phyloP scores from a whole-genome alignment of 805 yeast genomes.

The Starmerella vitae region DNA sequence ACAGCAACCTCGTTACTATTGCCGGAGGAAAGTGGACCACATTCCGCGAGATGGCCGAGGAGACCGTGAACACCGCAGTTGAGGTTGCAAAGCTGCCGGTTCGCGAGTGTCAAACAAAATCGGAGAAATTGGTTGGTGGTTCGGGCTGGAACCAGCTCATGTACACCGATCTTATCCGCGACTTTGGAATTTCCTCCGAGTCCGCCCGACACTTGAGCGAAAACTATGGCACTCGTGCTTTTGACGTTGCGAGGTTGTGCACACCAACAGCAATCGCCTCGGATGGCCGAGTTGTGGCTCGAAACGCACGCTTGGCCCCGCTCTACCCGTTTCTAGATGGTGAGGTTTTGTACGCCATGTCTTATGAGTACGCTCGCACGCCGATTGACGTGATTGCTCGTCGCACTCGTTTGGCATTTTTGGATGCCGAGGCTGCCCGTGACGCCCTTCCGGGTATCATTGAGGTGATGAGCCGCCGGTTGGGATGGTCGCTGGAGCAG shows the following conservation, averaged over 20 bases:
- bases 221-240: conserved; percentile 82
- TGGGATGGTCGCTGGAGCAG: conserved; percentile 54
- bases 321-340: conserved; percentile 71
- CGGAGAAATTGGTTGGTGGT: conserved; percentile 58
- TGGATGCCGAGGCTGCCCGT: conserved; percentile 74
- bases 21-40: conserved; percentile 99
- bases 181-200: conserved; percentile 53
- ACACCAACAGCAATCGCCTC: conserved; percentile 24
- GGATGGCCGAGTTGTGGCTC: conserved; percentile 37
- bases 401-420: conserved; percentile 84
- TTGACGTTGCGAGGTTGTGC: conserved; percentile 47
- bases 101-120: conserved; percentile 40
- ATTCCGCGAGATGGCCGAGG: conserved; percentile 94
- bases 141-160: conserved; percentile 63
- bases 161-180: conserved; percentile 67
- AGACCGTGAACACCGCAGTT: conserved; percentile 66
- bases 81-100: conserved; percentile 21
- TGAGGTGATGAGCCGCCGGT: conserved; percentile 67
- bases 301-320: conserved; percentile 21
- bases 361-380: conserved; percentile 74
- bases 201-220: conserved; percentile 71
- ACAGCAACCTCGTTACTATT: conserved; percentile 68
- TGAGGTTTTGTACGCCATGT: conserved; percentile 68
- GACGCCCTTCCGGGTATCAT: conserved; percentile 73
- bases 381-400: conserved; percentile 85